Evolutionary conservation across 2,329 filamentous ascomycete genomes (phyloP), one percentile per base, ranked within the genome.

Genomic region (Fusarium sp.): DNA sequence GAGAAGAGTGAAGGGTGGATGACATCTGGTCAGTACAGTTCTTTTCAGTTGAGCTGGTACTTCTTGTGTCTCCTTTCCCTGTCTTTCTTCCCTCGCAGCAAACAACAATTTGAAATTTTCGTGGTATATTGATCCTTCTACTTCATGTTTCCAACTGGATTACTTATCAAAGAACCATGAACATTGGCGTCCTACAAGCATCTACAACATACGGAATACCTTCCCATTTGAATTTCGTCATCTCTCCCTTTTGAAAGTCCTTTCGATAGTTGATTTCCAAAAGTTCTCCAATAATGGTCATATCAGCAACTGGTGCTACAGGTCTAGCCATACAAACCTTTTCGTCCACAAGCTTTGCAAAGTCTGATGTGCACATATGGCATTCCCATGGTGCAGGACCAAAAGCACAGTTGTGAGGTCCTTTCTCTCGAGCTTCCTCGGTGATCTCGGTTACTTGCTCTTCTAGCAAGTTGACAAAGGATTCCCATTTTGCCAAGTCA

Each of bases 341-440:
- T 7, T 25, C 20, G 7, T 48, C 44, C 3, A 27, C 11, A 20
- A 13, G 38, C 5, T 55, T 27, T 10, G 6, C 32, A 20, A 45
- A 24, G 8, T 55, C 22, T 4, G 43, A 24, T 25, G 47, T 40
- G 40, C 68, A 70, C 8, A 47, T 8, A 10, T 30, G 43, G 15
- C 68, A 71, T 6, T 34, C 29, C 68, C 59, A 71, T 3, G 68
- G 68, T 2, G 15, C 38, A 52, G 64, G 45, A 4, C 68, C 68
- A 40, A 53, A 65, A 0, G 59, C 38, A 1, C 68, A 71, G 25
- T 47, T 40, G 20, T 32, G 22, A 12, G 27, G 2, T 6, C 32
- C 46, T 4, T 43, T 11, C 4, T 55, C 47, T 18, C 18, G 16
- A 5, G 41, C 34, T 41, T 22, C 18, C 11, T 48, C 25, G 3